Evolutionary conservation across 2,329 filamentous ascomycete genomes (phyloP), one percentile per base, ranked within the genome.

Genomic region (Calonectria leucothoes): DNA sequence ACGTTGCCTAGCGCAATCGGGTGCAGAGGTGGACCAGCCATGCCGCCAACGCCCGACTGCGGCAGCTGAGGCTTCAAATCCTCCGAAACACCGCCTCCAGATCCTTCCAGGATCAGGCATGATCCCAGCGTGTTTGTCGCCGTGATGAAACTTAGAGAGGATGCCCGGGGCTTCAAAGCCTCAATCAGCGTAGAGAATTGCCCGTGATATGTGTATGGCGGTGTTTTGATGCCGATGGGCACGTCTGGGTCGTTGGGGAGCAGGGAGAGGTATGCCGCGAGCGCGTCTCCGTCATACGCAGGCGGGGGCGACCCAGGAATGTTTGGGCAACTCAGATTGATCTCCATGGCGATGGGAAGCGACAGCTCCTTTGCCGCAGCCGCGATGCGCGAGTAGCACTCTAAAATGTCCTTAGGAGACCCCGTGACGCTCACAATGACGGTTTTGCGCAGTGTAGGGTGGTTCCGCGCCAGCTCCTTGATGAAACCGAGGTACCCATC

Each of bases 291-390:
- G 10, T 90, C 88, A 81, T 95, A 96, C 0, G 94, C 94, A 7
- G 94, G 93, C 1, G 94, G 94, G 0, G 94, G 92, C 59, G 89
- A 89, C 23, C 86, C 85, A 0, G 89, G 87, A 64, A 96, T 95
- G 79, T 96, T 96, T 0, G 94, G 94, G 77, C 94, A 96, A 37
- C 91, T 93, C 35, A 96, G 89, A 81, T 96, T 96, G 79, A 96
- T 87, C 83, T 96, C 94, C 86, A 95, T 90, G 23, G 91, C 92
- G 0, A 94, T 85, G 1, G 87, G 87, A 76, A 91, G 83, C 1
- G 80, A 76, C n/a, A 88, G 72, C 5, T 86, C 29, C 31, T 61
- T 4, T 81, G 86, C 88, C 73, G 74, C 79, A 59, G 31, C 72
- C 71, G 81, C 82, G 72, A 94, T 88, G 17, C 85, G 83, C 0